Evolutionary conservation across 2,329 filamentous ascomycete genomes (phyloP).

Genomic region (Ceratocystis harringtonii): DNA sequence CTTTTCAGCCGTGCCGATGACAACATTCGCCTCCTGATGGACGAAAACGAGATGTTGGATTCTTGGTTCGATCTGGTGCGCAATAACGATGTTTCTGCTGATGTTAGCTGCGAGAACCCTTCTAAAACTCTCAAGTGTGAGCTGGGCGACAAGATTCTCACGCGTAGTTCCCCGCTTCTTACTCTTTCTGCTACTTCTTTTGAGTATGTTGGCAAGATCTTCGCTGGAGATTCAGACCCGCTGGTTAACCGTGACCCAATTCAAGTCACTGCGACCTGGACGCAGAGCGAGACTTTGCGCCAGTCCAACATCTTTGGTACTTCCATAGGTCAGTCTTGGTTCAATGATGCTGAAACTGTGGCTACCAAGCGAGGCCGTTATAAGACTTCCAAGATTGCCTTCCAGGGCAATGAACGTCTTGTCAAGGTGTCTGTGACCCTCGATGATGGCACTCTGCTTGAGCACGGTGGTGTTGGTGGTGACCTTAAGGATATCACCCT

Average conservation of each 20-base stretch:
- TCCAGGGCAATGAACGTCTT: conserved; percentile 34
- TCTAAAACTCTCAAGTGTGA: conserved; percentile 41
- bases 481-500: conserved; percentile 29
- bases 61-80: conserved; percentile 42
- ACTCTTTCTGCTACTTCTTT: conserved; percentile 36
- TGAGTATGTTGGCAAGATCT: conserved; percentile 40
- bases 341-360: conserved; percentile 35
- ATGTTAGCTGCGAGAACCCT: conserved; percentile 43
- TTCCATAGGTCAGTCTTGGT: conserved; percentile 34
- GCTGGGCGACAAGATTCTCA: conserved; percentile 53
- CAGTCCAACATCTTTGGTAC: conserved; percentile 35
- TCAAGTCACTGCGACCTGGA: conserved; percentile 36
- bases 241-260: conserved; percentile 46
- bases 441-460: conserved; percentile 32
- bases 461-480: conserved; percentile 42
- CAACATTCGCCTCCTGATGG: conserved; percentile 37
- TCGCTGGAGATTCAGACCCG: conserved; percentile 42
- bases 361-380: conserved; percentile 23
- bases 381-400: conserved; percentile 27
- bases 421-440: conserved; percentile 36
- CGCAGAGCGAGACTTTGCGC: conserved; percentile 25
- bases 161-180: conserved; percentile 35
- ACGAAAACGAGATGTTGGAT: conserved; percentile 39
- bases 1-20: conserved; percentile 46
- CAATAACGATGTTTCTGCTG: conserved; percentile 31